Conservation (phyloP, 108 stramenopile genomes). For the Skeletonema tropicum region DNA sequence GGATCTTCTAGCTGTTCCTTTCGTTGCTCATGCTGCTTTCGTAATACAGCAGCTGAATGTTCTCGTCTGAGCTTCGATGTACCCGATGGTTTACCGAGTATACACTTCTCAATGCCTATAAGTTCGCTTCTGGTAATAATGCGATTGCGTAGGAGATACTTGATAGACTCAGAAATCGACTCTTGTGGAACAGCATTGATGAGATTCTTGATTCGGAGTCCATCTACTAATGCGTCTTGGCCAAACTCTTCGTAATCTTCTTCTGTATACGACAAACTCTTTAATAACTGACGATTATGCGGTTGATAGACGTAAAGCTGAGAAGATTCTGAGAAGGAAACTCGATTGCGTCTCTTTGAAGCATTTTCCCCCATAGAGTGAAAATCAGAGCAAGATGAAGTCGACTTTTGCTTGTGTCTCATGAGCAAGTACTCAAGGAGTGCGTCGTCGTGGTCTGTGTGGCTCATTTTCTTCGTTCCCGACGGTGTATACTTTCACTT, state of each 20-base stretch:
- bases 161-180: background rate
- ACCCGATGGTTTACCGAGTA: background rate
- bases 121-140: background rate
- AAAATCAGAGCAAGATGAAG: background rate
- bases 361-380: background rate
- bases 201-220: background rate
- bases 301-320: background rate
- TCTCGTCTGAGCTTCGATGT: background rate
- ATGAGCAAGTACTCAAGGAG: background rate
- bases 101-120: background rate
- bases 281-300: background rate
- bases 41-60: background rate
- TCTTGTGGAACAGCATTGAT: background rate
- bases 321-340: background rate
- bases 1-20: background rate
- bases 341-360: background rate
- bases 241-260: background rate
- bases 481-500: too few species aligned
- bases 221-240: background rate
- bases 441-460: background rate
- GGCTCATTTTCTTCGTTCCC: background rate
- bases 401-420: background rate
- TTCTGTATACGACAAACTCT: background rate
- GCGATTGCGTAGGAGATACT: constrained; percentile 1
- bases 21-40: background rate